phyloP scores from a whole-genome alignment of 768 basidiomycete species.

The Naganishia kalamii region DNA sequence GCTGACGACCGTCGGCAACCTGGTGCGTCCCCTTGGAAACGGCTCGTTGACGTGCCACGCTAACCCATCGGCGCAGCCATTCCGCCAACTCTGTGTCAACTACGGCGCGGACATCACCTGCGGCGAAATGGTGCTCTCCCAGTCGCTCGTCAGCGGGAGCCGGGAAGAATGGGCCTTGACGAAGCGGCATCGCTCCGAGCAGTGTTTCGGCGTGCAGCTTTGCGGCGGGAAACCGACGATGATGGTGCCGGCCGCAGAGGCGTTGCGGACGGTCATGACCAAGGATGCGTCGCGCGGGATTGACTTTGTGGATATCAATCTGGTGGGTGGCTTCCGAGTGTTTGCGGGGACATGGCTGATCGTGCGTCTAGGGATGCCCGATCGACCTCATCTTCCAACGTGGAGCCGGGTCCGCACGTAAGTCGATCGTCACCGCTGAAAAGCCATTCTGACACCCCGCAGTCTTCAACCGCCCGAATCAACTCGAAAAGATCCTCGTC shows the following conservation, averaged over 20 bases:
- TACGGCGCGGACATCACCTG: slow-evolving; percentile 92
- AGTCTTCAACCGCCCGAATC: slow-evolving; percentile 78
- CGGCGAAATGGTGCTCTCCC: slow-evolving; percentile 94
- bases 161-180: slow-evolving; percentile 94
- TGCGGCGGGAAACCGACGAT: slow-evolving; percentile 78
- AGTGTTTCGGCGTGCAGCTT: slow-evolving; percentile 82
- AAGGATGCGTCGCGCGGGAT: slow-evolving; percentile 51
- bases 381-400: slow-evolving; percentile 91
- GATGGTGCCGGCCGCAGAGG: slow-evolving; percentile 71
- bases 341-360: too few species aligned
- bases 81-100: slow-evolving; percentile 77
- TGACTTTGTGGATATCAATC: slow-evolving; percentile 88
- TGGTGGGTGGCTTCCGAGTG: too few species aligned
- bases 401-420: slow-evolving; percentile 83
- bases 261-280: slow-evolving; percentile 61
- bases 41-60: background rate
- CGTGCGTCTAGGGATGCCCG: slow-evolving; percentile 81
- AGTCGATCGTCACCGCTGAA: slow-evolving; percentile 45
- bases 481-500: slow-evolving; percentile 74
- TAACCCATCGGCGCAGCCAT: slow-evolving; percentile 57
- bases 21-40: slow-evolving; percentile 54
- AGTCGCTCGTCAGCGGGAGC: slow-evolving; percentile 77
- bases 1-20: slow-evolving; percentile 88
- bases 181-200: slow-evolving; percentile 77
- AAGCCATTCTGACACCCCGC: background rate